Percentiles rank a stretch among this genome's conserved stretches.
These are phyloP conservation scores for Neospora caninum DNA, from an alignment of 169 alveolate genomes.

Conservation along the genomic window DNA sequence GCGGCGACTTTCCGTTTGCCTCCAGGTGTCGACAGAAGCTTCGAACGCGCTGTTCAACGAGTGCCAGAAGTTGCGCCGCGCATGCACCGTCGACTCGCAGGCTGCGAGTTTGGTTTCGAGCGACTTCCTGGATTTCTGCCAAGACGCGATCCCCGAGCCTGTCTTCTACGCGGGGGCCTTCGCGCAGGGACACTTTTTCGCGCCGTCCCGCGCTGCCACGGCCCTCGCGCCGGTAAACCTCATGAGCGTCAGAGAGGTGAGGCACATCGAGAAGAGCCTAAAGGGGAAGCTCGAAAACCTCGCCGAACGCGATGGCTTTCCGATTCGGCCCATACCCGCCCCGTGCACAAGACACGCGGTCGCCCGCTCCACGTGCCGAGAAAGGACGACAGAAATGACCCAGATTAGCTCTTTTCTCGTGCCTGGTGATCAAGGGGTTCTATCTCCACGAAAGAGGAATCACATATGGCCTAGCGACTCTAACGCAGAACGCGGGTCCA, in stretches of 20 bases:
- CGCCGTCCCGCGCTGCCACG: background rate
- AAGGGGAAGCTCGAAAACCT: too few relatives aligned
- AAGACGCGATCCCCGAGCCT: background rate
- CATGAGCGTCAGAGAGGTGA: background rate
- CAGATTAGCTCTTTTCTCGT: too few relatives aligned
- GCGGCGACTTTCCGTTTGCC: background rate
- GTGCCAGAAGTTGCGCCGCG: background rate
- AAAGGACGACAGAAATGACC: too few relatives aligned
- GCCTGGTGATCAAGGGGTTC: too few relatives aligned
- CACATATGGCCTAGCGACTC: too few relatives aligned
- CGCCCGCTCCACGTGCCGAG: too few relatives aligned
- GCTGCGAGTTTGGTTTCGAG: background rate
- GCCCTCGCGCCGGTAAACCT: background rate
- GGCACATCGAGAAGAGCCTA: background rate
- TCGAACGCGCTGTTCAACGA: background rate
- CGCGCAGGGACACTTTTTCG: background rate
- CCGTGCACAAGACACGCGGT: too few relatives aligned
- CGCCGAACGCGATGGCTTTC: too few relatives aligned
- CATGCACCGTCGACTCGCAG: background rate
- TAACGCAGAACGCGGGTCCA: too few relatives aligned
- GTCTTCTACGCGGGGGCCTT: background rate
- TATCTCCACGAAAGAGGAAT: too few relatives aligned
- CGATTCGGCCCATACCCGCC: too few relatives aligned
- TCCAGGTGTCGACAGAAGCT: background rate
- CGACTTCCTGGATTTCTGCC: background rate